Evolutionary conservation across 108 stramenopile genomes (phyloP).

Genomic region (Aurantiochytrium sp.): DNA sequence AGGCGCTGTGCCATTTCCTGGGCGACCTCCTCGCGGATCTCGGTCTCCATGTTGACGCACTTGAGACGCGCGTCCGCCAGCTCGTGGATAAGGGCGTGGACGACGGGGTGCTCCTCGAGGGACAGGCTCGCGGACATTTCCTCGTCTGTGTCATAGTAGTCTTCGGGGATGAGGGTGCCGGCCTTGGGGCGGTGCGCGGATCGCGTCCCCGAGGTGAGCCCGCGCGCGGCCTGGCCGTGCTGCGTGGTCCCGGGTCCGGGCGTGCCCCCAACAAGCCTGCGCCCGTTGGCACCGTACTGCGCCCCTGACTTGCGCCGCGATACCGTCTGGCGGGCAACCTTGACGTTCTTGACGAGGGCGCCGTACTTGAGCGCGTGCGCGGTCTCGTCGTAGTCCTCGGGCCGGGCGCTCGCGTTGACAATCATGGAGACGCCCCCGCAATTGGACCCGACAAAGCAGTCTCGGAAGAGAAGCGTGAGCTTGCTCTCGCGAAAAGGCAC

Average conservation of each 20-base stretch:
- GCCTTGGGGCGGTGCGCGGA: neutral
- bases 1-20: conserved; percentile 42
- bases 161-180: neutral
- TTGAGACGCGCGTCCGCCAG: neutral
- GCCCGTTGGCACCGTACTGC: neutral
- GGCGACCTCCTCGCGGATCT: conserved; percentile 40
- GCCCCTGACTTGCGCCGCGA: neutral
- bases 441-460: conserved; percentile 64
- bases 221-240: neutral
- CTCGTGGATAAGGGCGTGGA: neutral
- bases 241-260: neutral
- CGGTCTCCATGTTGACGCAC: conserved; percentile 32
- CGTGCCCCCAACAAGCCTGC: neutral
- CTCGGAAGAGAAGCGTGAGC: conserved; percentile 91
- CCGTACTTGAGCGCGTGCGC: conserved; percentile 82
- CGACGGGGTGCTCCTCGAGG: conserved; percentile 5
- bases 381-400: conserved; percentile 84
- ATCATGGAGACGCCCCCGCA: conserved; percentile 72
- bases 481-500: conserved; percentile 94
- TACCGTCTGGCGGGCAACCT: neutral
- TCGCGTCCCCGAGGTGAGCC: neutral
- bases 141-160: neutral
- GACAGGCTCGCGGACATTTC: no score
- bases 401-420: conserved; percentile 80
- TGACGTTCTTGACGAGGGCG: conserved; percentile 65